These are phyloP conservation scores for Cytospora piceicola DNA, from an alignment of 2,329 filamentous ascomycete species.

Conservation along the genomic window DNA sequence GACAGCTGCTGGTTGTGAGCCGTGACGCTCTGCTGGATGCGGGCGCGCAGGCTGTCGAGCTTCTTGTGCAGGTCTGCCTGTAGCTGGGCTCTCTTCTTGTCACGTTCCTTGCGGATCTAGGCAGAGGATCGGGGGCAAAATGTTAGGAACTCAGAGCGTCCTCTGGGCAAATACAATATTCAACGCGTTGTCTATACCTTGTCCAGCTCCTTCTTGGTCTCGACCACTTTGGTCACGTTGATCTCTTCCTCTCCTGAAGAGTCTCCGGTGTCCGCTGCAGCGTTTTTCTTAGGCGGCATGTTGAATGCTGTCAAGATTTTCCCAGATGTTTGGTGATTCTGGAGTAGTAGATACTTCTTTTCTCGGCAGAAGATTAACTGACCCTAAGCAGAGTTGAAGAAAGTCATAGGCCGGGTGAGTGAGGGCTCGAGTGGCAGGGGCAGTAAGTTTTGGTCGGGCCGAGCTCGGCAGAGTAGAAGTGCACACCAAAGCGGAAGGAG, in stretches of 20 bases:
- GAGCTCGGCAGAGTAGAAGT: constrained; percentile 1
- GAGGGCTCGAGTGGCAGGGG: not conserved
- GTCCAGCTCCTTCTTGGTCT: constrained; percentile 32
- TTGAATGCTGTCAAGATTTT: constrained; percentile 1
- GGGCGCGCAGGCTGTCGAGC: constrained; percentile 13
- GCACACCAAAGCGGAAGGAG: not conserved
- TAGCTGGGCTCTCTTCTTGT: constrained; percentile 25
- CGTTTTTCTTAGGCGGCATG: constrained; percentile 27
- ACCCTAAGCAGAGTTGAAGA: not conserved
- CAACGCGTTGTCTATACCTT: constrained; percentile 19
- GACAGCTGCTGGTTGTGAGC: constrained; percentile 25
- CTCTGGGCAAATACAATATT: not conserved
- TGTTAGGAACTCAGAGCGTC: not conserved
- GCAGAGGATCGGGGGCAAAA: not conserved
- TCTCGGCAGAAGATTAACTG: not conserved
- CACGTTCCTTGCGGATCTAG: constrained; percentile 30
- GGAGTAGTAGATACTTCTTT: not conserved
- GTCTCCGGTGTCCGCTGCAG: constrained; percentile 13
- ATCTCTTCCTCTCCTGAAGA: constrained; percentile 32
- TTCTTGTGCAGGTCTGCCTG: constrained; percentile 23
- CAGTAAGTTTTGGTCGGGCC: constrained; percentile 18
- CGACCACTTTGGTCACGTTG: constrained; percentile 32
- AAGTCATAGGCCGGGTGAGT: not conserved
- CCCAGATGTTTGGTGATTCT: not conserved
- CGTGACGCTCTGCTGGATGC: constrained; percentile 23